Conservation (phyloP, 2,329 filamentous ascomycete genomes). For the Aschersonia sp. region DNA sequence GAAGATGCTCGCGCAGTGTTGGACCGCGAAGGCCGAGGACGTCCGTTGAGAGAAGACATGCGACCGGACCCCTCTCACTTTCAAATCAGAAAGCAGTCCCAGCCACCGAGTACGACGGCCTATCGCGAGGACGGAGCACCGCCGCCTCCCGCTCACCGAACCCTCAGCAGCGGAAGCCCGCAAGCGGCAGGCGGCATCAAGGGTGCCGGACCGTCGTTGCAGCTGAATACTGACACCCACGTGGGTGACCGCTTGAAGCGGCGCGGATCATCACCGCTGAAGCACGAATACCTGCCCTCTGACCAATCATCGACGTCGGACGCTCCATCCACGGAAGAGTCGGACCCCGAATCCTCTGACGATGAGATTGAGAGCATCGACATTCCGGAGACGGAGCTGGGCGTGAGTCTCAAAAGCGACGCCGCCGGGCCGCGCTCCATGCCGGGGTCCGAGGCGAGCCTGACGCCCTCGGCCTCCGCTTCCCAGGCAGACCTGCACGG, state of each 20-base stretch:
- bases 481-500: slow-evolving; percentile 55
- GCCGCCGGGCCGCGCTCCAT: slow-evolving; percentile 20
- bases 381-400: slow-evolving; percentile 42
- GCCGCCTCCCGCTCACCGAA: slow-evolving; percentile 39
- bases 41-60: slow-evolving; percentile 21
- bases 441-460: slow-evolving; percentile 39
- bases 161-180: slow-evolving; percentile 21
- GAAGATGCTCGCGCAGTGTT: slow-evolving; percentile 11
- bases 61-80: slow-evolving; percentile 20
- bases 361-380: slow-evolving; percentile 46
- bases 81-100: slow-evolving; percentile 12
- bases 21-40: slow-evolving; percentile 9
- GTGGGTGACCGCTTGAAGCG: slow-evolving; percentile 38
- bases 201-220: slow-evolving; percentile 9
- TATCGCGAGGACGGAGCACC: slow-evolving; percentile 40
- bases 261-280: slow-evolving; percentile 79
- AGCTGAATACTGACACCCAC: slow-evolving; percentile 23
- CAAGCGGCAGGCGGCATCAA: slow-evolving; percentile 5
- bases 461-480: slow-evolving; percentile 68
- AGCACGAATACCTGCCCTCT: slow-evolving; percentile 93
- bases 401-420: slow-evolving; percentile 35
- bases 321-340: slow-evolving; percentile 33
- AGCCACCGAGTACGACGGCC: slow-evolving; percentile 15
- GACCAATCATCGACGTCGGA: slow-evolving; percentile 45
- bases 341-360: slow-evolving; percentile 30